Conservation (phyloP, 164 flowering plant genomes). For the Vitis rotundifolia region DNA sequence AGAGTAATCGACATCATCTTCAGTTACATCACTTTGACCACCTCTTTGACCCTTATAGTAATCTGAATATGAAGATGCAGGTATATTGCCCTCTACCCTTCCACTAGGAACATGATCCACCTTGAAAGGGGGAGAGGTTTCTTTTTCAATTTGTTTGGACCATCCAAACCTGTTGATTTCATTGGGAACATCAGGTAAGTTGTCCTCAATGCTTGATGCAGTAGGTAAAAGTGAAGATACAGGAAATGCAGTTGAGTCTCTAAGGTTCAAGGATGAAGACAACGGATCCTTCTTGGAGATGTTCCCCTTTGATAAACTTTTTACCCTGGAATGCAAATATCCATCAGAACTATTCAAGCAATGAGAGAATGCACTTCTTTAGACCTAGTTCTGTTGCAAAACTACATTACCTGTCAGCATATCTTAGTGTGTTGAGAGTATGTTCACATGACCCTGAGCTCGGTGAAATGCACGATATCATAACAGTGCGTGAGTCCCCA, state of each 20-base stretch:
- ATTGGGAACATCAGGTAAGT: conserved; percentile 25
- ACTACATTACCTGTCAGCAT: conserved; percentile 80
- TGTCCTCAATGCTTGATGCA: conserved; percentile 37
- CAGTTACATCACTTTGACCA: conserved; percentile 21
- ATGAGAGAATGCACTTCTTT: background rate
- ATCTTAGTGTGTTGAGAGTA: conserved; percentile 89
- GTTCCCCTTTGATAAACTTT: conserved; percentile 83
- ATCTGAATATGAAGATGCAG: conserved; percentile 33
- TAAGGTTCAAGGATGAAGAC: conserved; percentile 39
- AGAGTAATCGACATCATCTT: conserved; percentile 42
- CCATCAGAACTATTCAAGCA: conserved; percentile 1
- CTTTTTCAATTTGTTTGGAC: conserved; percentile 49
- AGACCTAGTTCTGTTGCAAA: background rate
- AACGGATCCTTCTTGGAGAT: conserved; percentile 55
- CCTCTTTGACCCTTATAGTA: conserved; percentile 31
- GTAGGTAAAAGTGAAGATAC: conserved; percentile 37
- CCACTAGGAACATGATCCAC: conserved; percentile 49
- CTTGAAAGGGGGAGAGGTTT: conserved; percentile 32
- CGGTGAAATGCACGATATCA: conserved; percentile 97
- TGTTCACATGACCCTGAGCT: conserved; percentile 93
- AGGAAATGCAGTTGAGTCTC: conserved; percentile 55
- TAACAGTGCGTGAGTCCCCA: conserved; percentile 90
- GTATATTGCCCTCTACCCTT: conserved; percentile 36
- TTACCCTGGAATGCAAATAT: conserved; percentile 54
- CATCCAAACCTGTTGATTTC: conserved; percentile 54